These are phyloP conservation scores for Cladosporium sphaerospermum DNA, from an alignment of 2,329 filamentous ascomycete species.

Conservation along the genomic window DNA sequence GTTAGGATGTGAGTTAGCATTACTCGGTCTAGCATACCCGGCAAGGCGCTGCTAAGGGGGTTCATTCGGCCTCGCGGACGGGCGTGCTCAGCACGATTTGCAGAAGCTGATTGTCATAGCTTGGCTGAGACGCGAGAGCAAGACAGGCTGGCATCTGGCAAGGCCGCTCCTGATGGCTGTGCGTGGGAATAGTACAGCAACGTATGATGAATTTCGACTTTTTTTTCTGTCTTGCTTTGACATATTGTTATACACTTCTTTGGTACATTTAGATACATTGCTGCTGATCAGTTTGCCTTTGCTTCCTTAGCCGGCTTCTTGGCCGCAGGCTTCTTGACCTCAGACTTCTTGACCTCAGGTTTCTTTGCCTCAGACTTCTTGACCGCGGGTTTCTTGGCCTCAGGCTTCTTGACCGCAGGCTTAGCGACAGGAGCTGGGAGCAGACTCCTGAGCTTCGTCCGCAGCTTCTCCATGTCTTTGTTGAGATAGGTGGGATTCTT, in stretches of 20 bases:
- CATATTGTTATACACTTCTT: constrained; percentile 1
- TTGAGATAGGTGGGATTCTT: constrained; percentile 23
- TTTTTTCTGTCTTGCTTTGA: background rate
- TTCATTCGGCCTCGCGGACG: too few relatives aligned
- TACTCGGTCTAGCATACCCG: too few relatives aligned
- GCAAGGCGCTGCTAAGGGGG: too few relatives aligned
- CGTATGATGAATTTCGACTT: constrained; percentile 11
- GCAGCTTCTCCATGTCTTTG: constrained; percentile 27
- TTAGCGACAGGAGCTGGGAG: constrained; percentile 11
- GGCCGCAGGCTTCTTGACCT: background rate
- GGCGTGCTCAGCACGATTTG: too few relatives aligned
- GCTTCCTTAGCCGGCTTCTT: too few relatives aligned
- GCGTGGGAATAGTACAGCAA: constrained; percentile 8
- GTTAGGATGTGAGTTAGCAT: too few relatives aligned
- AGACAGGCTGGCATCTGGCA: constrained; percentile 12
- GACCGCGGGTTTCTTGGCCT: background rate
- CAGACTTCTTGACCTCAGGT: background rate
- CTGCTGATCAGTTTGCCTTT: too few relatives aligned
- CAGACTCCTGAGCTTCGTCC: constrained; percentile 27
- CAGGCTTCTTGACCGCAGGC: background rate
- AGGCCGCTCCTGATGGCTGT: constrained; percentile 16
- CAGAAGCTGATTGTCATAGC: background rate
- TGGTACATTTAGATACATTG: background rate
- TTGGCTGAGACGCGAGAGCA: background rate
- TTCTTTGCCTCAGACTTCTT: background rate